Percentiles rank a stretch among this genome's conserved stretches.
Conservation (phyloP, 2,329 filamentous ascomycete genomes). For the Aspergillus sp. region DNA sequence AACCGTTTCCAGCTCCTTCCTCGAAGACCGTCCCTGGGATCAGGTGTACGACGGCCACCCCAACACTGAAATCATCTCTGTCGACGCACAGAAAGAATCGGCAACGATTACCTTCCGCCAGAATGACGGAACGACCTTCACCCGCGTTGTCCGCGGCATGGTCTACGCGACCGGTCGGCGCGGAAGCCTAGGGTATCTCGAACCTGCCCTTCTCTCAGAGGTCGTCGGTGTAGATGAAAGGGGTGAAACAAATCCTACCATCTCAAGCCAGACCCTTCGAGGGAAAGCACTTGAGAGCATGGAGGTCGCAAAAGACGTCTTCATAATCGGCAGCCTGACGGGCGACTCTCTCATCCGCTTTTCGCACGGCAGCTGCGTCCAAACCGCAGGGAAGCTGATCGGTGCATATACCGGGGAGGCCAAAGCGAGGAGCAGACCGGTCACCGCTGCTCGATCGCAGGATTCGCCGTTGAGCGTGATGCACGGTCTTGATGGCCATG, state of each 20-base stretch:
- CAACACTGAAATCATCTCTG: slow-evolving; percentile 50
- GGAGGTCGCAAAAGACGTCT: slow-evolving; percentile 54
- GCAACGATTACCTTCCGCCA: slow-evolving; percentile 46
- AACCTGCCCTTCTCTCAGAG: slow-evolving; percentile 46
- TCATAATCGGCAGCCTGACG: slow-evolving; percentile 59
- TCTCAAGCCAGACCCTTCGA: slow-evolving; percentile 56
- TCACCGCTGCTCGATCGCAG: slow-evolving; percentile 4
- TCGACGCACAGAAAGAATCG: slow-evolving; percentile 30
- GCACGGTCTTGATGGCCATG: slow-evolving; percentile 41
- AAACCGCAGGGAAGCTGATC: slow-evolving; percentile 55
- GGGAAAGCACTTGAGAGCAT: slow-evolving; percentile 52
- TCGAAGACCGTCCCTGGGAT: slow-evolving; percentile 51
- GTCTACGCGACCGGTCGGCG: slow-evolving; percentile 58
- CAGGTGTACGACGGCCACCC: slow-evolving; percentile 55
- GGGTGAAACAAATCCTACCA: slow-evolving; percentile 28
- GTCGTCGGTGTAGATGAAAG: slow-evolving; percentile 36
- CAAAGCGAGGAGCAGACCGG: slow-evolving; percentile 7
- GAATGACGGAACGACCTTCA: slow-evolving; percentile 44
- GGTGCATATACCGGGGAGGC: slow-evolving; percentile 18
- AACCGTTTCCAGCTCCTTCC: slow-evolving; percentile 46
- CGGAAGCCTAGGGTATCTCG: slow-evolving; percentile 55
- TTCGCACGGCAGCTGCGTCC: slow-evolving; percentile 59
- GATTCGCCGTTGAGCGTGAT: slow-evolving; percentile 32
- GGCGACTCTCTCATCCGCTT: slow-evolving; percentile 62
- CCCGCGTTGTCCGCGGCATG: slow-evolving; percentile 49